These are phyloP conservation scores for Gossypium trilobum DNA, from an alignment of 441 rosid genomes.

Conservation along the genomic window DNA sequence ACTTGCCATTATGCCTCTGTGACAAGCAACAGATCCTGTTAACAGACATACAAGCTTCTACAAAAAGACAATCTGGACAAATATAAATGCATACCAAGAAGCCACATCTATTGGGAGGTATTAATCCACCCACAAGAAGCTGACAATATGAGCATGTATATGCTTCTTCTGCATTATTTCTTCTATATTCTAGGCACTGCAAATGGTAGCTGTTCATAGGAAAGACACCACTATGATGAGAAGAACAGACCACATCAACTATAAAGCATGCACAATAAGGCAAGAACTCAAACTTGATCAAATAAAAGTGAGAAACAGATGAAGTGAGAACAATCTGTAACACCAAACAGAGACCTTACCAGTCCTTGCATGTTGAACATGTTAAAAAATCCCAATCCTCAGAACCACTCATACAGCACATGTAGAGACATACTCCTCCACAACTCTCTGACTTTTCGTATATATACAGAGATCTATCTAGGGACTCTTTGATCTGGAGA, in stretches of 20 bases:
- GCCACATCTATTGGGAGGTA: slow-evolving; percentile 22
- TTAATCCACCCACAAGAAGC: slow-evolving; percentile 23
- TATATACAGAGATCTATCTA: slow-evolving; percentile 40
- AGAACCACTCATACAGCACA: slow-evolving; percentile 31
- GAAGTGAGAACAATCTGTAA: not conserved
- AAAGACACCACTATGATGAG: slow-evolving; percentile 12
- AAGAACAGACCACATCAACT: not conserved
- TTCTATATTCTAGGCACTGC: slow-evolving; percentile 30
- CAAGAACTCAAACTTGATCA: not conserved
- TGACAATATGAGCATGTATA: slow-evolving; percentile 44
- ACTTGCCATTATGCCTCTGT: slow-evolving; percentile 35
- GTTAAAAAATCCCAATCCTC: slow-evolving; percentile 26
- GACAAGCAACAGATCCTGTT: slow-evolving; percentile 10
- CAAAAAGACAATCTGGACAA: not conserved
- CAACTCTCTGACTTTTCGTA: slow-evolving; percentile 32
- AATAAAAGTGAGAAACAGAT: not conserved
- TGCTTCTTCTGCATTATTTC: slow-evolving; percentile 16
- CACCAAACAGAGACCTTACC: slow-evolving; percentile 40
- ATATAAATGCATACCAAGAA: slow-evolving; percentile 34
- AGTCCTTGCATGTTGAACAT: slow-evolving; percentile 47
- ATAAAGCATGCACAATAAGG: not conserved
- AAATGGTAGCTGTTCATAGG: slow-evolving; percentile 49
- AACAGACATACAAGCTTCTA: slow-evolving; percentile 18
- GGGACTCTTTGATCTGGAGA: slow-evolving; percentile 44
- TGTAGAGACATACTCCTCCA: slow-evolving; percentile 22